Conservation (phyloP, 768 basidiomycete genomes). For the Serendipita vermifera region DNA sequence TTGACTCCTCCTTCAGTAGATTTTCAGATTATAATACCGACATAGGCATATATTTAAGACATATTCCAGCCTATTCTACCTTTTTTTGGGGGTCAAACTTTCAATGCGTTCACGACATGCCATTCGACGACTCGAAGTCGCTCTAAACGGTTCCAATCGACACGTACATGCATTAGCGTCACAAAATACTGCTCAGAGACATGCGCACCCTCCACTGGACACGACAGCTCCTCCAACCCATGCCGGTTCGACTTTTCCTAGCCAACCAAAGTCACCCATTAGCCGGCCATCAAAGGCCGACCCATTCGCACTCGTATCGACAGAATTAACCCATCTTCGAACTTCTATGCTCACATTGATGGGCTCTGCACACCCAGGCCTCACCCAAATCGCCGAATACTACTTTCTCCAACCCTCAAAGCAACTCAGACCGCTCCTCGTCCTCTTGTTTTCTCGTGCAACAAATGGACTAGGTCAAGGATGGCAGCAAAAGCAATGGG, state of each 20-base stretch:
- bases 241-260: too few relatives aligned
- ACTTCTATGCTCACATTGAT: conserved; percentile 62
- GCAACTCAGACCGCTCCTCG: conserved; percentile 78
- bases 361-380: conserved; percentile 77
- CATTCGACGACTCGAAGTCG: neutral
- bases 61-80: too few relatives aligned
- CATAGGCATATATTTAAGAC: too few relatives aligned
- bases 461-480: conserved; percentile 75
- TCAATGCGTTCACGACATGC: neutral
- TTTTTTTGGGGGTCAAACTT: too few relatives aligned
- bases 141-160: neutral
- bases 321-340: conserved; percentile 61
- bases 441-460: conserved; percentile 80
- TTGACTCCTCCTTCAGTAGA: too few relatives aligned
- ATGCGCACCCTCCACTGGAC: neutral
- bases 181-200: neutral
- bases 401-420: conserved; percentile 86
- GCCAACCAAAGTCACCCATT: neutral
- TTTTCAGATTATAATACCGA: too few relatives aligned
- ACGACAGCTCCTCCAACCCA: neutral
- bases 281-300: conserved; percentile 27
- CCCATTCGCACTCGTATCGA: conserved; percentile 55
- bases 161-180: neutral
- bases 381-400: conserved; percentile 79
- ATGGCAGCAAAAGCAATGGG: conserved; percentile 50